Evolutionary conservation across 805 yeast species (phyloP), one percentile per base, ranked within the genome.

Genomic region (Wickerhamiella lipophila): DNA sequence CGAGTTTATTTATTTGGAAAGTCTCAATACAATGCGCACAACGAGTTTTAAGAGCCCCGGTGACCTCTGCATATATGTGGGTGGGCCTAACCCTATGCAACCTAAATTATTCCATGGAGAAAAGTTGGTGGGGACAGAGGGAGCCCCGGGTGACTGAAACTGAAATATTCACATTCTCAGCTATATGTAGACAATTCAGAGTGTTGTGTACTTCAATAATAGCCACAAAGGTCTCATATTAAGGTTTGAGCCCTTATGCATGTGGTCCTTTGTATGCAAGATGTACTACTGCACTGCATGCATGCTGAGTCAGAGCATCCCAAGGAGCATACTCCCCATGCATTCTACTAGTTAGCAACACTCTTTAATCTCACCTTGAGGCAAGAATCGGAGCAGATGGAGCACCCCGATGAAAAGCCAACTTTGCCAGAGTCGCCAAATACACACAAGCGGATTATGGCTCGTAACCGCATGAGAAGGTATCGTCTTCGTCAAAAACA

Each of bases 371-470:
- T 38, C 42, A 38, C 26, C 42, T 38, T 38, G 42, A 22, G 25
- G 42, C 26, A 11, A 19, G n/a, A n/a, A 22, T 21, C 26, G 25
- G 27, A 21, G 42, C 25, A 38, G 26, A 38, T 40, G 29, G 43
- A 23, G 29, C 30, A 22, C n/a, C 19, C 30, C 12, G 43, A 40
- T 25, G 30, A 40, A 38, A 38, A 38, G 42, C 42, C 43, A 25
- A 18, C 41, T n/a, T n/a, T 26, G 32, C 47, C 48, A 23, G 48
- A 45, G 35, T 45, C 48, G 42, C 48, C 48, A 19, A 45, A 29
- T 13, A 25, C 42, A 4, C 48, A 45, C 42, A 45, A 45, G 16
- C 35, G 48, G 11, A 39, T 36, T 8, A 35, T 45, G 42, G 48
- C 48, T 15, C 34, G 48, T n/a, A 45, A 36, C 27, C 48, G 48